Conservation (phyloP, 2,329 filamentous ascomycete species). For the Chrysoporthe cubensis region DNA sequence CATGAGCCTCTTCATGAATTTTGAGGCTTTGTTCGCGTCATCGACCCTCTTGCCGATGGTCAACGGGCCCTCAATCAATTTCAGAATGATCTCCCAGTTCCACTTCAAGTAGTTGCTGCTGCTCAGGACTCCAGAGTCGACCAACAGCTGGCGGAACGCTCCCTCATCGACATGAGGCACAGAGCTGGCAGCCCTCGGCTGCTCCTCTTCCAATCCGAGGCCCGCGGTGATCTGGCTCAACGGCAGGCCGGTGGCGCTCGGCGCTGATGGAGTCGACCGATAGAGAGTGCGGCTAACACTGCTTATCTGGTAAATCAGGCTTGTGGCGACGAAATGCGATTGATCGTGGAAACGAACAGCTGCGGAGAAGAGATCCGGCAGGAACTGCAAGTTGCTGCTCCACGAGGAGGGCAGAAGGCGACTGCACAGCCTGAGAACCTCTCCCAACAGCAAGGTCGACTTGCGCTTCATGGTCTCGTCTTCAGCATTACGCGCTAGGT, state of each 20-base stretch:
- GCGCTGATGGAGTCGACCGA: conserved; percentile 65
- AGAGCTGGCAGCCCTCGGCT: conserved; percentile 53
- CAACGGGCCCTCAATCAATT: conserved; percentile 89
- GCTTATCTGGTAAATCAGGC: conserved; percentile 96
- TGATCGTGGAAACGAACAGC: conserved; percentile 74
- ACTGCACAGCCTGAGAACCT: conserved; percentile 87
- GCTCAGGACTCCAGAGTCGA: conserved; percentile 84
- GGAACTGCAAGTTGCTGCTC: conserved; percentile 82
- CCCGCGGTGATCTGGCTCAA: conserved; percentile 50
- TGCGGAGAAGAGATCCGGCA: conserved; percentile 81
- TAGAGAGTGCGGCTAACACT: conserved; percentile 94
- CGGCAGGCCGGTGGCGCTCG: conserved; percentile 40
- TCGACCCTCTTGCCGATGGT: conserved; percentile 90
- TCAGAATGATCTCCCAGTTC: conserved; percentile 94
- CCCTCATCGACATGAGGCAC: conserved; percentile 61
- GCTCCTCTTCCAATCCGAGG: conserved; percentile 58
- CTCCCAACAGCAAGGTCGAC: conserved; percentile 86
- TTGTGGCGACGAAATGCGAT: conserved; percentile 77
- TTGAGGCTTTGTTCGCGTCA: conserved; percentile 91
- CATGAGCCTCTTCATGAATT: conserved; percentile 92
- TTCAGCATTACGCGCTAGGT: conserved; percentile 69
- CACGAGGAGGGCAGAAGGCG: conserved; percentile 80
- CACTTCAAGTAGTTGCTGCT: conserved; percentile 93
- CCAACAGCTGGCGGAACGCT: conserved; percentile 65
- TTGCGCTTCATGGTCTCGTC: conserved; percentile 79